Evolutionary conservation across 257 asterid genomes (phyloP).

Genomic region (Solanum appendiculatum): DNA sequence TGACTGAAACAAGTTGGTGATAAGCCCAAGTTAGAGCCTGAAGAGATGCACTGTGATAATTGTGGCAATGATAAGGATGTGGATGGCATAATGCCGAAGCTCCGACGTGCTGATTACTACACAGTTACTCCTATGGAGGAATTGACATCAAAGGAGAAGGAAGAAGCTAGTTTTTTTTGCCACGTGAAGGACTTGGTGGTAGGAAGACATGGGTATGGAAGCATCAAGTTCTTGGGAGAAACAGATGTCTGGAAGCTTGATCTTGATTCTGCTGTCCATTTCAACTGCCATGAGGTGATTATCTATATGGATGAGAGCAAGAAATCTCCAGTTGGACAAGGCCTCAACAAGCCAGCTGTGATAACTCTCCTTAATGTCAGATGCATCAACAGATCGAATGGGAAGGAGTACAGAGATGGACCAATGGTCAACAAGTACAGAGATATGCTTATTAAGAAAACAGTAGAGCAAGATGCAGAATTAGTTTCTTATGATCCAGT

Average conservation of each 20-base stretch:
- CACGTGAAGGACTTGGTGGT: conserved; percentile 69
- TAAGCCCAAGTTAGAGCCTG: neutral
- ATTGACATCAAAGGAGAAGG: conserved; percentile 40
- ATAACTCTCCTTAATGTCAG: conserved; percentile 67
- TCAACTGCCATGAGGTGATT: conserved; percentile 52
- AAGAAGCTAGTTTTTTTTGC: conserved; percentile 58
- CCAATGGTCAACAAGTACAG: conserved; percentile 49
- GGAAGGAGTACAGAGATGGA: conserved; percentile 48
- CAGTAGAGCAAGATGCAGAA: conserved; percentile 66
- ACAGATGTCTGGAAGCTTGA: conserved; percentile 77
- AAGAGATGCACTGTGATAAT: neutral
- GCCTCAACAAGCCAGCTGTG: conserved; percentile 6
- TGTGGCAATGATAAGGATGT: neutral
- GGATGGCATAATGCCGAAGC: conserved; percentile 13
- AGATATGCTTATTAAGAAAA: conserved; percentile 54
- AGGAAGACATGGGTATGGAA: conserved; percentile 65
- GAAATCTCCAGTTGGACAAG: too few species aligned
- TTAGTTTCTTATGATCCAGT: conserved; percentile 63
- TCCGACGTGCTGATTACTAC: conserved; percentile 12
- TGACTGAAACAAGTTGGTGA: neutral
- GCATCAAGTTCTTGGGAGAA: conserved; percentile 79
- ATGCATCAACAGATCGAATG: conserved; percentile 52
- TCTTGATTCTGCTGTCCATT: conserved; percentile 63
- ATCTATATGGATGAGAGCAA: conserved; percentile 25
- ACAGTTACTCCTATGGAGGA: conserved; percentile 2